Base-by-base conservation (phyloP, 225 moss, liverwort and hornwort species). In the Straminergon stramineum region DNA sequence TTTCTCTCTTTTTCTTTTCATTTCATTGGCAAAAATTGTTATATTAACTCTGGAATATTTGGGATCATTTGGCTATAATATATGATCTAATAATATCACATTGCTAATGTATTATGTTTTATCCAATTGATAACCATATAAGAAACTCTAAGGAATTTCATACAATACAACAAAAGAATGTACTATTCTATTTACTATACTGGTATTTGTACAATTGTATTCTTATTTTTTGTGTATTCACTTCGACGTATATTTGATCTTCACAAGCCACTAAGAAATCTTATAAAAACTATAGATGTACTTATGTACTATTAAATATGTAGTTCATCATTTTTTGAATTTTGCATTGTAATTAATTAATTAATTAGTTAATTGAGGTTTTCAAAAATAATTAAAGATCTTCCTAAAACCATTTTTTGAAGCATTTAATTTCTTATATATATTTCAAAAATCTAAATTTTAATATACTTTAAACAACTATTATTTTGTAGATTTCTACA, bases 1-100 rank as follows among this genome's bases (percentile, higher is more conserved):
- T 43, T 15, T 11, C 1, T 12, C 0, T 6, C 26, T 9, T 11
- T 19, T 8, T 24, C 0, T 41, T 26, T 41, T 71, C 5, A 9
- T 73, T 71, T 71, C 27, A 73, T 43, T 17, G 17, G 17, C 3
- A 10, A 73, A 71, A 73, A 39, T 24, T 51, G 6, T 19, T 51
- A 32, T 18, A 30, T 82, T 43, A 8, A 63, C 20, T 81, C 22
- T 62, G 48, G 23, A 63, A 45, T 43, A 22, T 13, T 31, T 51
- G 28, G 19, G 6, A 63, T 45, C 5, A 21, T 48, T 48, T 82
- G 45, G 22, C 48, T 45, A 48, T 31, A 63, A 62, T 8, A 22
- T 8, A 22, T 32, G 22, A 53, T 35, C 2, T 35, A 35, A 35
- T 78, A 78, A 55, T 53, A 78, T 55, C 5, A 35, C 34, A 77